Conservation (phyloP, 768 basidiomycete species). For the Tulasnella sp. region DNA sequence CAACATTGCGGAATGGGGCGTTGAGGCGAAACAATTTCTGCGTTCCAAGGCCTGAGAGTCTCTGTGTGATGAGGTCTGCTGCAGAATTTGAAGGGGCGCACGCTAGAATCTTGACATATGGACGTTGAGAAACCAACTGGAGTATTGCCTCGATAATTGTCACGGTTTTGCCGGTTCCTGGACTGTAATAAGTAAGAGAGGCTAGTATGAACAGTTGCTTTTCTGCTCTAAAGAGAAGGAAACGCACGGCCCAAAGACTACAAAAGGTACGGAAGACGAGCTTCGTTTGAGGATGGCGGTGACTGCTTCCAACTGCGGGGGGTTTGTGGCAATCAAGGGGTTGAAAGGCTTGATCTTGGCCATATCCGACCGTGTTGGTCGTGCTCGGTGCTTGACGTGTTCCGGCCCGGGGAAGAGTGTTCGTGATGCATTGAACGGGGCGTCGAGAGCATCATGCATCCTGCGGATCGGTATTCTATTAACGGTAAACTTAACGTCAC, state of each 20-base stretch:
- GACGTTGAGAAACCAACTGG: neutral
- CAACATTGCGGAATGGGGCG: slow-evolving; percentile 14
- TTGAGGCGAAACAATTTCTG: slow-evolving; percentile 18
- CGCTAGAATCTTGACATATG: neutral
- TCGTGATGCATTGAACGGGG: neutral
- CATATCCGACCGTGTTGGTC: no score
- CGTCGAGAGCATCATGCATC: slow-evolving; percentile 11
- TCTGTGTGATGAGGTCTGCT: slow-evolving; percentile 17
- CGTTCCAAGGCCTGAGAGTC: slow-evolving; percentile 3
- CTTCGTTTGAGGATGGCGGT: slow-evolving; percentile 3
- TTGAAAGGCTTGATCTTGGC: no score
- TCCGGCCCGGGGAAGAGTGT: neutral
- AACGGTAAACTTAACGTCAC: slow-evolving; percentile 8
- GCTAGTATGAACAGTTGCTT: no score
- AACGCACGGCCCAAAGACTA: slow-evolving; percentile 18
- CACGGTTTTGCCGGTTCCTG: slow-evolving; percentile 13
- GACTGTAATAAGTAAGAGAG: no score
- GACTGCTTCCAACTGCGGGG: slow-evolving; percentile 6
- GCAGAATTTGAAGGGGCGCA: slow-evolving; percentile 10
- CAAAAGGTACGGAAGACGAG: slow-evolving; percentile 9
- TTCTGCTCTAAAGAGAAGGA: no score
- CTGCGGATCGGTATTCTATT: slow-evolving; percentile 6
- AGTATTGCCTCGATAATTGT: slow-evolving; percentile 12
- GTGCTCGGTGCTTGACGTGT: neutral
- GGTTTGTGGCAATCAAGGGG: no score